Base-by-base conservation (phyloP, 2,329 filamentous ascomycete species). In the Neonectria punicea region DNA sequence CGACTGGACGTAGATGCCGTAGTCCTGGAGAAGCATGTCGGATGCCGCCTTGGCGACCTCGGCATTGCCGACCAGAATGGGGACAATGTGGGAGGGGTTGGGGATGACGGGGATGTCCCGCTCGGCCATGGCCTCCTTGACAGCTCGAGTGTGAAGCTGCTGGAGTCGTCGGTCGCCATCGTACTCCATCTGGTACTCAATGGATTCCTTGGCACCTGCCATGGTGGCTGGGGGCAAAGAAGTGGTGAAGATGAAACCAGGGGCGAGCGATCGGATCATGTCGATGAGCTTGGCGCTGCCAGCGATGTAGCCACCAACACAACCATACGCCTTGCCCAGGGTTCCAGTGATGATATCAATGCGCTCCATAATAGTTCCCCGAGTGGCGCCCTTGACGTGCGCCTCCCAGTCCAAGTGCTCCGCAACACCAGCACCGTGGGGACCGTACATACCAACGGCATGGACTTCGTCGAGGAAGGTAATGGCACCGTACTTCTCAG, bases 381-480 rank as follows among this genome's bases (percentile, higher is more conserved):
- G 80, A 11, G 93, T 90, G 71, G 86, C 86, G 62, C 94, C 93
- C 60, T 89, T 87, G 63, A 87, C 85, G 79, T 98, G 94, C 9
- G 92, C 90, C 77, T 97, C 93, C 77, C 92, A 99, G 78, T 99
- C 95, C 55, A 99, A 89, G 80, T 99, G 96, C 83, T 99, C 96
- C 36, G 96, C 96, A 49, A 99, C 96, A 80, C 96, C 96, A 63
- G 94, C 96, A 67, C 96, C 96, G 75, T 93, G 90, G 77, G 96
- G 94, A 76, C 96, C 96, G 80, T 99, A 99, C 96, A 99, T 98
- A 78, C 96, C 96, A 22, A 99, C 96, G 49, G 96, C 96, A 82
- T 99, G 96, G 67, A 99, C 96, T 88, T 99, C 96, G 78, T 99
- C 96, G 78, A 98, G 85, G 80, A 99, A 99, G 74, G 96, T 99